These are phyloP conservation scores for Auriculariales sp. DNA, from an alignment of 768 basidiomycete genomes.

Conservation along the genomic window DNA sequence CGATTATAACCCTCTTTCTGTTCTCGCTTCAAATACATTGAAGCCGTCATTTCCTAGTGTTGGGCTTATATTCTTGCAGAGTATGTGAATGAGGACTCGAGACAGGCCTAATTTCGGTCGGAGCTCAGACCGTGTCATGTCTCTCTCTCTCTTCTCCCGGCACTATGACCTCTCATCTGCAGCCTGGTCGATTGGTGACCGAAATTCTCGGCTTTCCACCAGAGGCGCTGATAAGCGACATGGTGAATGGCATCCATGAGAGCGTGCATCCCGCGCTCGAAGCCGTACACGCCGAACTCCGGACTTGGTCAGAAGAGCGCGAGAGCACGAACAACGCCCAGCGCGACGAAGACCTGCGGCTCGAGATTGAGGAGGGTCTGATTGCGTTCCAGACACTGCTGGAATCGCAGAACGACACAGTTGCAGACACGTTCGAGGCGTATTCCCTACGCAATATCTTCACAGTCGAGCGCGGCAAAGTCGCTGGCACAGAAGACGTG, in stretches of 20 bases:
- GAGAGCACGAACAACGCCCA: conserved; percentile 25
- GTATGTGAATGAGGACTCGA: too few relatives aligned
- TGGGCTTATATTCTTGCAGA: too few relatives aligned
- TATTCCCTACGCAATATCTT: conserved; percentile 87
- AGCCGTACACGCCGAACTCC: conserved; percentile 64
- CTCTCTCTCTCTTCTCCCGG: too few relatives aligned
- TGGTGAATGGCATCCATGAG: conserved; percentile 70
- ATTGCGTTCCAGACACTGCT: conserved; percentile 80
- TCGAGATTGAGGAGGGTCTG: conserved; percentile 66
- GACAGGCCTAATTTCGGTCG: too few relatives aligned
- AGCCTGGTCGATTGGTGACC: too few relatives aligned
- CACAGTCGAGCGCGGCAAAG: conserved; percentile 49
- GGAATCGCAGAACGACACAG: conserved; percentile 77
- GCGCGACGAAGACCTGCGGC: conserved; percentile 24
- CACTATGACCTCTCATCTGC: too few relatives aligned
- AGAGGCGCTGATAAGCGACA: conserved; percentile 75
- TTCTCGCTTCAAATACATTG: too few relatives aligned
- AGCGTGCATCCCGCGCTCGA: conserved; percentile 65
- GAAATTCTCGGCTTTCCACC: conserved; percentile 77
- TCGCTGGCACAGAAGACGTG: conserved; percentile 60
- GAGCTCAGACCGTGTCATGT: too few relatives aligned
- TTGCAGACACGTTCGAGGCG: conserved; percentile 82
- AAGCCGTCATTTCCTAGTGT: too few relatives aligned
- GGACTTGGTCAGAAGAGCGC: conserved; percentile 56
- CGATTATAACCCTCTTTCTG: too few relatives aligned